Evolutionary conservation across 176 grass and related monocot species (phyloP).

Genomic region (Secale cereale): DNA sequence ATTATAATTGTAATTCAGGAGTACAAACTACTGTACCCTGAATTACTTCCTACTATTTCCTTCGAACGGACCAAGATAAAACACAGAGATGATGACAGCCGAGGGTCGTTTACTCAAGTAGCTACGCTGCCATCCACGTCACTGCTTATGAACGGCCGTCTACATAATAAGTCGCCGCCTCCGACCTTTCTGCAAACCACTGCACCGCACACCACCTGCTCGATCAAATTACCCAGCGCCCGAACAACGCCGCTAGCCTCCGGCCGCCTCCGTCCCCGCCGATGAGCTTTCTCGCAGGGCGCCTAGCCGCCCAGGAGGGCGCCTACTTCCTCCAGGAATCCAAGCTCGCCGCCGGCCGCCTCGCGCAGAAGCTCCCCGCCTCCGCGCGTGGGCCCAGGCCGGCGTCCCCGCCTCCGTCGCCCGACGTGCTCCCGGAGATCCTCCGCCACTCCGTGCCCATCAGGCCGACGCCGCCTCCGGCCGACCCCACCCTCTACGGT

Average conservation of each 20-base stretch:
- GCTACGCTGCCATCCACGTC: slow-evolving; percentile 10
- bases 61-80: no score
- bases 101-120: not conserved
- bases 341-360: slow-evolving; percentile 63
- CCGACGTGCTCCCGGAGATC: slow-evolving; percentile 86
- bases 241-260: not conserved
- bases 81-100: no score
- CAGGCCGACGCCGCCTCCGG: slow-evolving; percentile 19
- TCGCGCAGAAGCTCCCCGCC: slow-evolving; percentile 57
- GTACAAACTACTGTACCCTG: no score
- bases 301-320: slow-evolving; percentile 73
- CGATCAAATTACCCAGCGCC: slow-evolving; percentile 16
- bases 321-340: slow-evolving; percentile 90
- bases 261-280: not conserved
- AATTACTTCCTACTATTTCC: no score
- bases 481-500: slow-evolving; percentile 41
- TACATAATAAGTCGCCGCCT: slow-evolving; percentile 5
- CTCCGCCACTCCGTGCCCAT: slow-evolving; percentile 79
- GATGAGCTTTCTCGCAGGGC: slow-evolving; percentile 86
- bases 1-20: no score
- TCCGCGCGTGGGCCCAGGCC: not conserved
- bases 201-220: slow-evolving; percentile 27
- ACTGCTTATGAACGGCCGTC: not conserved
- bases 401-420: slow-evolving; percentile 6
- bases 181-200: not conserved